Evolutionary conservation across 352 stramenopile species (phyloP).

Genomic region (Saprolegnia diclina): DNA sequence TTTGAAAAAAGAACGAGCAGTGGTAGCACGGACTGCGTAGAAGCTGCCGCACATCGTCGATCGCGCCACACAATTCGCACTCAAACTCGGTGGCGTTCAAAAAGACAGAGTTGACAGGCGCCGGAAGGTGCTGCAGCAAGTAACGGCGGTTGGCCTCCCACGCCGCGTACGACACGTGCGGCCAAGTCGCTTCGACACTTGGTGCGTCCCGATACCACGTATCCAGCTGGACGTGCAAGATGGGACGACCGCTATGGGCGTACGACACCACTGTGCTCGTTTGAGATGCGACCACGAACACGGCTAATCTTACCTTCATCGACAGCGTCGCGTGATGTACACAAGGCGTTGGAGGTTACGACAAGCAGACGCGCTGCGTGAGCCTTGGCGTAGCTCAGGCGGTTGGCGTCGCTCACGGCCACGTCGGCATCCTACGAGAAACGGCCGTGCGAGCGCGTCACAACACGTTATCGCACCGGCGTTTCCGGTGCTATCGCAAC

Average conservation of each 20-base stretch:
- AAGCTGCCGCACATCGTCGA: conserved; percentile 4
- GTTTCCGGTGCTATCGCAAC: background rate
- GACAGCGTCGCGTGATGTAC: background rate
- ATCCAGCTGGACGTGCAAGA: background rate
- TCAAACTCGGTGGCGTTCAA: background rate
- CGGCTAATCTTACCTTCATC: background rate
- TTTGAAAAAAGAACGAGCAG: background rate
- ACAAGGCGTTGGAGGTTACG: background rate
- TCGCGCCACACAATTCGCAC: background rate
- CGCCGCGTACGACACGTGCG: background rate
- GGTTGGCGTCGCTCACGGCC: background rate
- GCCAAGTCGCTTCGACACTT: background rate
- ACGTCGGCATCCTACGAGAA: background rate
- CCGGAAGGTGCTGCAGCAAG: background rate
- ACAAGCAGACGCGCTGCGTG: background rate
- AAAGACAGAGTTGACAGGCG: background rate
- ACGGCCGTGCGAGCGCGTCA: background rate
- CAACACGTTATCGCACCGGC: background rate
- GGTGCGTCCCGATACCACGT: background rate
- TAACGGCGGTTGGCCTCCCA: background rate
- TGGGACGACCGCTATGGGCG: background rate
- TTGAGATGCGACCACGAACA: background rate
- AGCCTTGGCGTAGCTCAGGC: background rate
- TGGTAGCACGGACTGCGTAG: background rate
- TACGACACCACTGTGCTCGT: background rate